Percentiles rank a stretch among this genome's conserved stretches.
These are phyloP conservation scores for Pichia sp. DNA, from an alignment of 1,139 yeast genomes.

Conservation along the genomic window DNA sequence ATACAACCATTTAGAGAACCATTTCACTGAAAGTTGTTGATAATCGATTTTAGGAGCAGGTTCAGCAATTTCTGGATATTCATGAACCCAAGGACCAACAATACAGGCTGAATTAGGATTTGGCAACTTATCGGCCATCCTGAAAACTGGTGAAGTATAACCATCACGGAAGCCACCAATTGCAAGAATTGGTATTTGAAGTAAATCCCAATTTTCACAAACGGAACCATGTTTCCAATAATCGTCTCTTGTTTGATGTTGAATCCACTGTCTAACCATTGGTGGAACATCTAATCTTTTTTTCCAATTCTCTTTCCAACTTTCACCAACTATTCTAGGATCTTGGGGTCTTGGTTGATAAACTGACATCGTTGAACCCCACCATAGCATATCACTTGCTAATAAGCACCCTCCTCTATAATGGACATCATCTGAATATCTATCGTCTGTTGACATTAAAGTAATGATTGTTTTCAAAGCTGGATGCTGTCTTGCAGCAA, in stretches of 20 bases:
- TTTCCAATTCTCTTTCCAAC: conserved; percentile 35
- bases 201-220: conserved; percentile 32
- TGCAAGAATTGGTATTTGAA: conserved; percentile 36
- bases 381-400: conserved; percentile 39
- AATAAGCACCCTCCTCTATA: conserved; percentile 37
- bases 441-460: conserved; percentile 37
- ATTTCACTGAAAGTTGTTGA: conserved; percentile 32
- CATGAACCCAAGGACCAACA: conserved; percentile 42
- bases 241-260: conserved; percentile 35
- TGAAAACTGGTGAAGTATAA: conserved; percentile 34
- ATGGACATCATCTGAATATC: conserved; percentile 39
- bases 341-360: conserved; percentile 39
- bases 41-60: conserved; percentile 37
- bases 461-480: conserved; percentile 36
- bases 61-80: conserved; percentile 38
- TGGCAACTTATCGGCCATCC: conserved; percentile 34
- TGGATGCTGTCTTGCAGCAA: conserved; percentile 39
- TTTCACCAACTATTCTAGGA: conserved; percentile 32
- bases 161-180: conserved; percentile 42
- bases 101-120: conserved; percentile 28
- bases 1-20: conserved; percentile 34
- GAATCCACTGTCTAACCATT: conserved; percentile 34
- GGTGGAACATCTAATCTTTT: conserved; percentile 32
- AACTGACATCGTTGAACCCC: conserved; percentile 38
- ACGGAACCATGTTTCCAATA: conserved; percentile 39